These are phyloP conservation scores for Candida germanica DNA, from an alignment of 805 yeast genomes.

Conservation along the genomic window DNA sequence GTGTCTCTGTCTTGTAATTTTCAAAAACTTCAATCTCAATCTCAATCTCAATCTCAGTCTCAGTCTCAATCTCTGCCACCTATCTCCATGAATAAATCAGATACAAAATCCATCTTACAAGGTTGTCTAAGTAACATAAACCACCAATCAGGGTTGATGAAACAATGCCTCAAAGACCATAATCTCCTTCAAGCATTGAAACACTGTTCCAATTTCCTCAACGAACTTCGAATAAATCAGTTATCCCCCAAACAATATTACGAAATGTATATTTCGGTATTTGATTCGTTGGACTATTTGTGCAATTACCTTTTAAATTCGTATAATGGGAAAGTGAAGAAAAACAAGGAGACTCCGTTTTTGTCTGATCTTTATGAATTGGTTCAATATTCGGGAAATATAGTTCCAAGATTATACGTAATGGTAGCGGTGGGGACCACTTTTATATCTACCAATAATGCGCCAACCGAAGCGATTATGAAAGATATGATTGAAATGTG, in stretches of 20 bases:
- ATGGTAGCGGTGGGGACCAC: constrained; percentile 95
- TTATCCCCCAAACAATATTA: constrained; percentile 90
- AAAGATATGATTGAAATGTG: constrained; percentile 98
- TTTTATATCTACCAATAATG: constrained; percentile 71
- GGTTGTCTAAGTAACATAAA: constrained; percentile 44
- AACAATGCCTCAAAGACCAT: constrained; percentile 61
- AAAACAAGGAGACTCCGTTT: constrained; percentile 25
- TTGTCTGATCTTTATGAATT: constrained; percentile 88
- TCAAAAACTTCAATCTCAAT: no score
- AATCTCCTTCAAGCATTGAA: constrained; percentile 84
- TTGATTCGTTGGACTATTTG: constrained; percentile 73
- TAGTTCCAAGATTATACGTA: constrained; percentile 85
- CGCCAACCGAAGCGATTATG: constrained; percentile 82
- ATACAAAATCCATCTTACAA: constrained; percentile 16
- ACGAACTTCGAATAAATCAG: constrained; percentile 73
- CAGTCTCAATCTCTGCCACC: no score
- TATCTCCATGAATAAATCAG: no score
- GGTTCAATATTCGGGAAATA: constrained; percentile 93
- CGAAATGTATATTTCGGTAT: constrained; percentile 80
- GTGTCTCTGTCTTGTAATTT: no score
- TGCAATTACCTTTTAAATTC: constrained; percentile 62
- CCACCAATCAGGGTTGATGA: constrained; percentile 74
- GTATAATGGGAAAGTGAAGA: constrained; percentile 62
- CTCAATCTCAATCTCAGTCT: no score
- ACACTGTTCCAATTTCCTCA: constrained; percentile 77